A percentile compares a stretch with the other conserved stretches of the same genome.
Evolutionary conservation across 805 yeast genomes (phyloP).

Genomic region (Groenewaldozyma salmanticensis): DNA sequence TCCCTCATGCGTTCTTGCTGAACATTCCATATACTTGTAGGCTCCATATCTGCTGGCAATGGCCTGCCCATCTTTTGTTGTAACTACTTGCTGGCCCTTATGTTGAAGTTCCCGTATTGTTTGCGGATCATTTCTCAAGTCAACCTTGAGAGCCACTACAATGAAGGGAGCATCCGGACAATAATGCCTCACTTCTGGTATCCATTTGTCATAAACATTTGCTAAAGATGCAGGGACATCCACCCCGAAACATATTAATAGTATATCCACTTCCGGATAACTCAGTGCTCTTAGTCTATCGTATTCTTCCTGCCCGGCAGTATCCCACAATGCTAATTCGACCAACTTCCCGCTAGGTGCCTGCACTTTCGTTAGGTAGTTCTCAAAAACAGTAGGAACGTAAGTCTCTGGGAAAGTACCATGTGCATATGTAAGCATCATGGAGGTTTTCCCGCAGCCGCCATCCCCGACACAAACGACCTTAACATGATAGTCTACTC

Average conservation of each 20-base stretch:
- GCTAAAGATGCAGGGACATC: constrained; percentile 53
- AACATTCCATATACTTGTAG: constrained; percentile 64
- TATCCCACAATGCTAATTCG: constrained; percentile 77
- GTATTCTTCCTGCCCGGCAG: constrained; percentile 85
- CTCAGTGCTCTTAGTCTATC: constrained; percentile 70
- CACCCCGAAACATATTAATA: constrained; percentile 68
- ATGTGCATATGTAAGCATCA: constrained; percentile 55
- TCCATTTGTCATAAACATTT: constrained; percentile 75
- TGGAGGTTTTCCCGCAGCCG: constrained; percentile 83
- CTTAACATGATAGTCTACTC: constrained; percentile 37
- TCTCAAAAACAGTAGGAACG: constrained; percentile 79
- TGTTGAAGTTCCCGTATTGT: constrained; percentile 16
- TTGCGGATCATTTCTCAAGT: constrained; percentile 32
- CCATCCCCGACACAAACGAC: constrained; percentile 84
- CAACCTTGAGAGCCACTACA: constrained; percentile 77
- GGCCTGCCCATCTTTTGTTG: constrained; percentile 37
- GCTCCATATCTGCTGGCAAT: constrained; percentile 58
- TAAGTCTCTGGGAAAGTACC: constrained; percentile 62
- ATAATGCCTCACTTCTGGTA: constrained; percentile 74
- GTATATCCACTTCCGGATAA: constrained; percentile 68
- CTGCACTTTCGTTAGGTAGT: constrained; percentile 51
- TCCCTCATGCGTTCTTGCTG: constrained; percentile 55
- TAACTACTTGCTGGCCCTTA: constrained; percentile 21
- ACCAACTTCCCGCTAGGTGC: constrained; percentile 42
- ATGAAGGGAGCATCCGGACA: constrained; percentile 73